These are phyloP conservation scores for Lipomyces yarrowii DNA, from an alignment of 1,139 yeast genomes.

Conservation along the genomic window DNA sequence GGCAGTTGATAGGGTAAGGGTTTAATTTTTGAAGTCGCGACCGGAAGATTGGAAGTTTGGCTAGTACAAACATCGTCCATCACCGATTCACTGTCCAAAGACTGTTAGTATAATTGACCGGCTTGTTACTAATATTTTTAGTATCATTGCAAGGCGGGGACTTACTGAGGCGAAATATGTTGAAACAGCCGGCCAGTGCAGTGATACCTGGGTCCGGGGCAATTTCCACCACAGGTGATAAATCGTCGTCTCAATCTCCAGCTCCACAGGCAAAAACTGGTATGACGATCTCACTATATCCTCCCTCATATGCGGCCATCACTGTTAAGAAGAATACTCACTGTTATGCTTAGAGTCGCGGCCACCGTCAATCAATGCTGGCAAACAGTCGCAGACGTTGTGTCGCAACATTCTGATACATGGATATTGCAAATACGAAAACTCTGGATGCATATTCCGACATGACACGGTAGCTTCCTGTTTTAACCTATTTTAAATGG, in stretches of 20 bases:
- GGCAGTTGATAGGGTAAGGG: background rate
- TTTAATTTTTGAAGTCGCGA: background rate
- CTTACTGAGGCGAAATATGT: background rate
- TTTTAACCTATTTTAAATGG: too few species aligned
- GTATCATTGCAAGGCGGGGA: background rate
- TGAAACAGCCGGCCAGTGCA: conserved; percentile 2
- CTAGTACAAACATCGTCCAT: too few species aligned
- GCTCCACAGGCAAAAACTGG: background rate
- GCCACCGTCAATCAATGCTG: conserved; percentile 23
- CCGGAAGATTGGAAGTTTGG: background rate
- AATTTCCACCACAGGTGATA: background rate
- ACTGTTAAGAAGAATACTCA: background rate
- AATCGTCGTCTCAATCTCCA: background rate
- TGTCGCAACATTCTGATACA: conserved; percentile 84
- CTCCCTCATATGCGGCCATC: background rate
- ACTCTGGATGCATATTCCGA: conserved; percentile 84
- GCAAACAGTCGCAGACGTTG: conserved; percentile 55
- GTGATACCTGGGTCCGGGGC: background rate
- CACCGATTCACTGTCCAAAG: background rate
- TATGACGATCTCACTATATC: background rate
- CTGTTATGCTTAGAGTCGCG: conserved; percentile 5
- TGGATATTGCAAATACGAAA: conserved; percentile 87
- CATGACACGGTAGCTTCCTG: conserved; percentile 49
- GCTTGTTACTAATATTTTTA: background rate
- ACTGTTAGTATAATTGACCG: background rate